Base-by-base conservation (phyloP, 192 early-diverging fungal species). In the Glomus cerebriforme region DNA sequence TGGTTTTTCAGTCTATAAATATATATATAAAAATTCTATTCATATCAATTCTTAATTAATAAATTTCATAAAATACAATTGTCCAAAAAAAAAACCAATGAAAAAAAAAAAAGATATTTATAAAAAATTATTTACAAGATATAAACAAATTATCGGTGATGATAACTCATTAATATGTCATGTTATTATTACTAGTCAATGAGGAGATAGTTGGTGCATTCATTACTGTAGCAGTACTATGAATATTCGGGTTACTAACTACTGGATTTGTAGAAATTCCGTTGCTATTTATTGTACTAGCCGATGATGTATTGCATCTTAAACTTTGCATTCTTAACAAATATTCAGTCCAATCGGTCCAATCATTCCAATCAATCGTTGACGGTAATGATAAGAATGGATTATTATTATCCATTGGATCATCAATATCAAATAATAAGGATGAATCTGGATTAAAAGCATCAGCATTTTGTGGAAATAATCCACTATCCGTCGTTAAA, bases 391-490 rank as follows among this genome's bases (percentile, higher is more conserved):
- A 29, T 31, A 65, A 31, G 8, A 68, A 37, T 34, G 66, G 34
- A 68, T 68, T 37, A 68, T 68, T 68, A 22, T 68, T 35, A 37
- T 19, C 7, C 32, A 68, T 68, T 17, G 37, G 63, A 12, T 77
- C 75, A 24, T 69, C 49, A 26, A 32, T 67, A 70, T 78, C 47
- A 69, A 69, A 78, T 35, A 69, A 24, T 22, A 78, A 34, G 22
- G 65, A 34, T 60, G 49, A 37, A 27, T 77, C 75, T 6, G 67
- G n/a, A 58, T 29, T n/a, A 68, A 68, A 68, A 34, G 54, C 47
- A 69, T 78, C 66, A 8, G 66, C 66, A 37, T 78, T 78, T 58
- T 64, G 64, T 2, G 60, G 65, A 68, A 78, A 78, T 2, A 69
- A 59, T n/a, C 24, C 62, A 67, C 49, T 35, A 49, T 67, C 47